phyloP scores from a whole-genome alignment of 2,329 filamentous ascomycete genomes.

The Taxawa tesnikishii region DNA sequence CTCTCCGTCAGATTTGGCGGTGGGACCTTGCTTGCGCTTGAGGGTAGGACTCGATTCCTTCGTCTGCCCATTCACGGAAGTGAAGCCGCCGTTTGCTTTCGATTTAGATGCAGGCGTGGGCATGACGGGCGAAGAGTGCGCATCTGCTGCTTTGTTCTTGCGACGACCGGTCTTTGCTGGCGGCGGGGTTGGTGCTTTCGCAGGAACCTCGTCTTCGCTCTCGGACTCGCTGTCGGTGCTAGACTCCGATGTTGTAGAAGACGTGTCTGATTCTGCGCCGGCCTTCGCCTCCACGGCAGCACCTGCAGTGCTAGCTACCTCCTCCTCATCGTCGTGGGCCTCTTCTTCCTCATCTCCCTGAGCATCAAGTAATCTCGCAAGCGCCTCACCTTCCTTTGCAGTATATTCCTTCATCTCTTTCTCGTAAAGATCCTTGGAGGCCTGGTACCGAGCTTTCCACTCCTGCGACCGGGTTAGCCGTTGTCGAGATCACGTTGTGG shows the following conservation, averaged over 20 bases:
- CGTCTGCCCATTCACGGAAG: conserved; percentile 9
- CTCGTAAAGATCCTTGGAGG: conserved; percentile 45
- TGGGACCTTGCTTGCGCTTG: conserved; percentile 18
- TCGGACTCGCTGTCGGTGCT: conserved; percentile 17
- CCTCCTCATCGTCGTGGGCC: conserved; percentile 21
- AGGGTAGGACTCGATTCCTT: conserved; percentile 10
- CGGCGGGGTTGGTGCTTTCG: conserved; percentile 20
- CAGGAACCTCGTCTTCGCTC: conserved; percentile 17
- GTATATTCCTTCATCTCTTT: conserved; percentile 45
- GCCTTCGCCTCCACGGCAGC: conserved; percentile 2
- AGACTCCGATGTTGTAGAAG: conserved; percentile 10
- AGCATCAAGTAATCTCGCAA: too few relatives aligned
- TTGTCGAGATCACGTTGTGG: not conserved
- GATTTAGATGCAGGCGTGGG: conserved; percentile 10
- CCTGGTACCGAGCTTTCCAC: conserved; percentile 46
- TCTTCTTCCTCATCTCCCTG: conserved; percentile 24
- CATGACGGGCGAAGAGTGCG: conserved; percentile 13
- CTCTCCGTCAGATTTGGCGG: conserved; percentile 7
- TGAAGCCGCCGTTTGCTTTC: conserved; percentile 7
- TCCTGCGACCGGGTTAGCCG: conserved; percentile 21
- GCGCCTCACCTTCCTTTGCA: conserved; percentile 28
- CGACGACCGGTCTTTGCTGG: conserved; percentile 14
- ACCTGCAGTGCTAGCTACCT: too few relatives aligned
- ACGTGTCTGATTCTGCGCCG: conserved; percentile 10
- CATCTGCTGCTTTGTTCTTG: conserved; percentile 20